Evolutionary conservation across 345 rosid genomes (phyloP).

Genomic region (Stellera chamaejasme): DNA sequence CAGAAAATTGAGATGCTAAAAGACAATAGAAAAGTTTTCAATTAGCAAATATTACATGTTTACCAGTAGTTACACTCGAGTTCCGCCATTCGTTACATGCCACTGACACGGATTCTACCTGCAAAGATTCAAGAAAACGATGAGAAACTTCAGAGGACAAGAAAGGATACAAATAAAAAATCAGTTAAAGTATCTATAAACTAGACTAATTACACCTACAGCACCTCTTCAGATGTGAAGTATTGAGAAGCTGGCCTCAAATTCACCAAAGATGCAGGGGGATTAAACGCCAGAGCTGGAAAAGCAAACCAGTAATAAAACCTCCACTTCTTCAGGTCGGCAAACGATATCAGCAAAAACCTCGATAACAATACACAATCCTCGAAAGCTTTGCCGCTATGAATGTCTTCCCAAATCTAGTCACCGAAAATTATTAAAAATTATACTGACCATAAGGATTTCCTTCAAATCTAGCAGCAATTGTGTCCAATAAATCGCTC

Average conservation of each 20-base stretch:
- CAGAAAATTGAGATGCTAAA: neutral
- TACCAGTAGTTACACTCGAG: slow-evolving; percentile 63
- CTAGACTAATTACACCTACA: slow-evolving; percentile 8
- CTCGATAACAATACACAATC: slow-evolving; percentile 54
- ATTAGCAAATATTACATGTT: slow-evolving; percentile 1
- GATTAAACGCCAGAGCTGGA: slow-evolving; percentile 79
- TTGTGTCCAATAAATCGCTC: neutral
- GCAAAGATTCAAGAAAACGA: slow-evolving; percentile 11
- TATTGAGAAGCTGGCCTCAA: slow-evolving; percentile 70
- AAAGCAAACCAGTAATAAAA: slow-evolving; percentile 91
- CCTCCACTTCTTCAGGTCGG: slow-evolving; percentile 84
- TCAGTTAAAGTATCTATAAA: neutral
- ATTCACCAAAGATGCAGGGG: slow-evolving; percentile 61
- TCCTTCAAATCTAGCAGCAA: neutral
- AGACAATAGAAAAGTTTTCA: slow-evolving; percentile 1
- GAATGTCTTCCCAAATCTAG: slow-evolving; percentile 95
- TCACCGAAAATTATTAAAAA: slow-evolving; percentile 4
- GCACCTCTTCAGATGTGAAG: slow-evolving; percentile 65
- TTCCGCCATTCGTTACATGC: slow-evolving; percentile 87
- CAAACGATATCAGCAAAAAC: slow-evolving; percentile 83
- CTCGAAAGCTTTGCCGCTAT: slow-evolving; percentile 63
- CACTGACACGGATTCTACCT: slow-evolving; percentile 66
- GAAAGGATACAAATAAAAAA: neutral
- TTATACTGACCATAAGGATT: neutral
- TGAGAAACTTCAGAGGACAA: neutral